Evolutionary conservation across 2,329 filamentous ascomycete species (phyloP).

Genomic region (Ophiobolus disseminans): DNA sequence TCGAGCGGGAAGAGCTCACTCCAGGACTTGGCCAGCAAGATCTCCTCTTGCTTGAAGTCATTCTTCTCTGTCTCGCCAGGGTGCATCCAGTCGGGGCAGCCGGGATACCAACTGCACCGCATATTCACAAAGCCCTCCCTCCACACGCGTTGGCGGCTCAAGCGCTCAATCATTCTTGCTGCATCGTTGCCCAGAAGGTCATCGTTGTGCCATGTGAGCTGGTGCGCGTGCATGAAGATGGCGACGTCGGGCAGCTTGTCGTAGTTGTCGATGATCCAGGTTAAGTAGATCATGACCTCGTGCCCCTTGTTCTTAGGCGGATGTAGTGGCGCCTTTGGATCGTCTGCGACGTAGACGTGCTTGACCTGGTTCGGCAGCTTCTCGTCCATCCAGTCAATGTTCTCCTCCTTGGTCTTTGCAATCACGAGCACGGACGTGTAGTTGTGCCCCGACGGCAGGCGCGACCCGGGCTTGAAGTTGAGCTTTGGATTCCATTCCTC

Average conservation of each 20-base stretch:
- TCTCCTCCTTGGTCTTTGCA: conserved; percentile 59
- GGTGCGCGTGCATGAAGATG: conserved; percentile 69
- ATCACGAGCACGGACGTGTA: conserved; percentile 65
- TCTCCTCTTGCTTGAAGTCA: conserved; percentile 53
- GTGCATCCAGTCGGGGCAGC: conserved; percentile 63
- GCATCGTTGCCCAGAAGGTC: conserved; percentile 55
- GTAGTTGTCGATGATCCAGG: conserved; percentile 69
- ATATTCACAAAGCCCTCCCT: conserved; percentile 63
- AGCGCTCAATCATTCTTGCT: conserved; percentile 53
- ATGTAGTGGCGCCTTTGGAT: conserved; percentile 55
- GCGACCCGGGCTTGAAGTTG: conserved; percentile 40
- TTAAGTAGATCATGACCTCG: conserved; percentile 68
- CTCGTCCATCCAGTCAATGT: conserved; percentile 62
- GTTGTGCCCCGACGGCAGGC: conserved; percentile 53
- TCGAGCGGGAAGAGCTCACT: conserved; percentile 57
- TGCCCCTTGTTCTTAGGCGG: conserved; percentile 66
- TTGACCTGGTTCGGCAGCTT: conserved; percentile 58
- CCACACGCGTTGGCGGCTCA: conserved; percentile 56
- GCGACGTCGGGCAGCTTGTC: conserved; percentile 64
- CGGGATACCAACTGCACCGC: conserved; percentile 62
- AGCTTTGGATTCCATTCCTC: conserved; percentile 49
- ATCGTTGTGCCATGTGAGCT: conserved; percentile 66
- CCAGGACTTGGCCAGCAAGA: conserved; percentile 55
- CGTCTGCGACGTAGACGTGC: conserved; percentile 62
- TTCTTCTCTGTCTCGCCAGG: conserved; percentile 52